A percentile compares a stretch with the other conserved stretches of the same genome.
phyloP scores from a whole-genome alignment of 768 basidiomycete genomes.

The Nidularia pulvinata region DNA sequence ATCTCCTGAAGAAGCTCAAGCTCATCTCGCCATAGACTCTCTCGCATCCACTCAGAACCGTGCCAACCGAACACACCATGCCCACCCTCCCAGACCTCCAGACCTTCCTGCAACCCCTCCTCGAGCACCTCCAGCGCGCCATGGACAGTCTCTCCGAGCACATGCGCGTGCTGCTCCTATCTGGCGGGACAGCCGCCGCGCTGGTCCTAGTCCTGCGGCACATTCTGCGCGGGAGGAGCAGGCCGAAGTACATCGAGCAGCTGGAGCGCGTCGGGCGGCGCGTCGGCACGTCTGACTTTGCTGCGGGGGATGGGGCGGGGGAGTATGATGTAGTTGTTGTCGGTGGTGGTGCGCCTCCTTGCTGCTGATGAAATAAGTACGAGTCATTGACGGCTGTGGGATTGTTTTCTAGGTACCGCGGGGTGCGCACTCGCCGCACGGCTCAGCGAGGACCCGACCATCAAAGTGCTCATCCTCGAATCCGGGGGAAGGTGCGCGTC shows the following conservation, averaged over 20 bases:
- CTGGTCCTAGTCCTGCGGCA: neutral
- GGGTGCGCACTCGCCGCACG: conserved; percentile 62
- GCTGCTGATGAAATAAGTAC: neutral
- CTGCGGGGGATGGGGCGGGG: neutral
- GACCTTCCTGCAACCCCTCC: too few species aligned
- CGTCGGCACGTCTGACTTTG: neutral
- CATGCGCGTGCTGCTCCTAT: neutral
- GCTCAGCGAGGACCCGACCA: conserved; percentile 48
- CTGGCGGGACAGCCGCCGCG: neutral
- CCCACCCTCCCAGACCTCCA: too few species aligned
- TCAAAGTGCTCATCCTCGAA: conserved; percentile 56
- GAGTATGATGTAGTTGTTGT: conserved; percentile 51
- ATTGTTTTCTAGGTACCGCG: conserved; percentile 36
- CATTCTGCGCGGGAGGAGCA: neutral
- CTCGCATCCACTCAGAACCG: too few species aligned
- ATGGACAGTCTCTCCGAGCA: neutral
- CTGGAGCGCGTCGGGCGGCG: neutral
- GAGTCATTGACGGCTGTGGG: too few species aligned
- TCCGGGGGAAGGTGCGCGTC: conserved; percentile 52
- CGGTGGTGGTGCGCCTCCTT: conserved; percentile 41
- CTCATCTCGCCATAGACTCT: too few species aligned
- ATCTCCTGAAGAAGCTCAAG: too few species aligned
- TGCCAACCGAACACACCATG: too few species aligned
- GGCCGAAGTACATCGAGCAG: neutral
- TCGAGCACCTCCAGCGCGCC: too few species aligned